A percentile compares a stretch with the other conserved stretches of the same genome.
Evolutionary conservation across 2,329 filamentous ascomycete species (phyloP).

Genomic region (Alternaria angustiovoidea): DNA sequence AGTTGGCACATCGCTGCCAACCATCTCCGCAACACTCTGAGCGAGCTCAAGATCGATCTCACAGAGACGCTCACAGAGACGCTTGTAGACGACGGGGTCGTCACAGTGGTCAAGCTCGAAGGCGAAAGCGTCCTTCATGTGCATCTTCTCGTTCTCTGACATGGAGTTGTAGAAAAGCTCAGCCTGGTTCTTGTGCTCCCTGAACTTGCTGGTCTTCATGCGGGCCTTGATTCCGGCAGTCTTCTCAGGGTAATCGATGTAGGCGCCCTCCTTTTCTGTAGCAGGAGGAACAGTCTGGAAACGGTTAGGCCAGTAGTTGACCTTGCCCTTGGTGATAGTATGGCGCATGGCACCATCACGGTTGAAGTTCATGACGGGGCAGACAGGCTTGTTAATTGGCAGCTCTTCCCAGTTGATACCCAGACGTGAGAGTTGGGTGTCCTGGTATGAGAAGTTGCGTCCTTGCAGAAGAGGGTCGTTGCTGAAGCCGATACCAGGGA

Average conservation of each 20-base stretch:
- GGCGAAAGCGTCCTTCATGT: slow-evolving; percentile 67
- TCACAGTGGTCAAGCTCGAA: slow-evolving; percentile 86
- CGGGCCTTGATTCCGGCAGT: slow-evolving; percentile 75
- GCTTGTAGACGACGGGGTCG: slow-evolving; percentile 77
- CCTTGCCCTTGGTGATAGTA: slow-evolving; percentile 74
- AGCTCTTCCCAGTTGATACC: slow-evolving; percentile 80
- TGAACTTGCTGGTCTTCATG: slow-evolving; percentile 75
- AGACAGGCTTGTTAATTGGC: slow-evolving; percentile 78
- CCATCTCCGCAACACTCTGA: slow-evolving; percentile 72
- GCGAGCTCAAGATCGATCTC: slow-evolving; percentile 78
- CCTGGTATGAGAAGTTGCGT: slow-evolving; percentile 72
- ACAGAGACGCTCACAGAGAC: slow-evolving; percentile 71
- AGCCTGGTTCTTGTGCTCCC: slow-evolving; percentile 78
- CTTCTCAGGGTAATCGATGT: slow-evolving; percentile 72
- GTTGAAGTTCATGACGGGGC: slow-evolving; percentile 78
- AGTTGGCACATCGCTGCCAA: slow-evolving; percentile 69
- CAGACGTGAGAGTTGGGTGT: slow-evolving; percentile 74
- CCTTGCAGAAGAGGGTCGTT: slow-evolving; percentile 79
- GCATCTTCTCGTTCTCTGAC: slow-evolving; percentile 69
- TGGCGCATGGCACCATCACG: slow-evolving; percentile 78
- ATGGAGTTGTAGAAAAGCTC: slow-evolving; percentile 86
- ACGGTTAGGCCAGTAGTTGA: slow-evolving; percentile 84
- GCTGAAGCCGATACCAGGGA: slow-evolving; percentile 79
- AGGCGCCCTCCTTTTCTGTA: slow-evolving; percentile 68
- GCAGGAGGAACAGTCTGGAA: slow-evolving; percentile 71